Conservation (phyloP, 2,329 filamentous ascomycete genomes). For the Calonectria montana region DNA sequence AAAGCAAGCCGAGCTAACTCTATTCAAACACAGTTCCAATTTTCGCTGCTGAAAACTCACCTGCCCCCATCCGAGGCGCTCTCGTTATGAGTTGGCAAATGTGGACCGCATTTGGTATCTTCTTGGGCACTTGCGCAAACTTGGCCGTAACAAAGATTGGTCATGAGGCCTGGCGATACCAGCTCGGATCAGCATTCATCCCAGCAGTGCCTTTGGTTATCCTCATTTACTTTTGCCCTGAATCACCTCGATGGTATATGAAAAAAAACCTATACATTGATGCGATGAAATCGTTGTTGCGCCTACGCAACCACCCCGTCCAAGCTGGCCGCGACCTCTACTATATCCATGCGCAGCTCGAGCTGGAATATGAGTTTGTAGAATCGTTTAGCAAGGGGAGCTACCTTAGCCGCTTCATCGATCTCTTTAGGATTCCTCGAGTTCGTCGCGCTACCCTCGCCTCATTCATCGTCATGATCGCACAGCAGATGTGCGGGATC, state of each 20-base stretch:
- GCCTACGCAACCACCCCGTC: conserved; percentile 64
- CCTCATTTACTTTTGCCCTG: conserved; percentile 74
- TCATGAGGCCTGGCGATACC: conserved; percentile 67
- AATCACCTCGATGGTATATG: conserved; percentile 74
- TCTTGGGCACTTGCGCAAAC: conserved; percentile 71
- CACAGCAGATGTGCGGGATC: conserved; percentile 77
- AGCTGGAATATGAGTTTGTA: conserved; percentile 66
- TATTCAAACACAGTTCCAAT: conserved; percentile 69
- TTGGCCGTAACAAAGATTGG: conserved; percentile 55
- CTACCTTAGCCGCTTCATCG: conserved; percentile 71
- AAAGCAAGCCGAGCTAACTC: conserved; percentile 20
- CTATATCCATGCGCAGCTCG: conserved; percentile 73
- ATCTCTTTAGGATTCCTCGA: conserved; percentile 77
- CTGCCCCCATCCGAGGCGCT: conserved; percentile 76
- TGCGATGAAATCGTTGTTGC: conserved; percentile 67
- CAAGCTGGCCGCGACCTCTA: conserved; percentile 72
- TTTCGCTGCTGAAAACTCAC: conserved; percentile 80
- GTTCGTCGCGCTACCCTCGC: conserved; percentile 79
- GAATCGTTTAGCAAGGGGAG: conserved; percentile 62
- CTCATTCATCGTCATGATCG: conserved; percentile 83
- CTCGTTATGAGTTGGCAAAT: conserved; percentile 87
- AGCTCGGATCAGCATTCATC: conserved; percentile 73
- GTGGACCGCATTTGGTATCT: conserved; percentile 73
- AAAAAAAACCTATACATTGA: conserved; percentile 72
- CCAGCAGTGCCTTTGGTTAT: conserved; percentile 66